These are phyloP conservation scores for Schizothecium vesticola DNA, from an alignment of 495 filamentous ascomycete species.

Conservation along the genomic window DNA sequence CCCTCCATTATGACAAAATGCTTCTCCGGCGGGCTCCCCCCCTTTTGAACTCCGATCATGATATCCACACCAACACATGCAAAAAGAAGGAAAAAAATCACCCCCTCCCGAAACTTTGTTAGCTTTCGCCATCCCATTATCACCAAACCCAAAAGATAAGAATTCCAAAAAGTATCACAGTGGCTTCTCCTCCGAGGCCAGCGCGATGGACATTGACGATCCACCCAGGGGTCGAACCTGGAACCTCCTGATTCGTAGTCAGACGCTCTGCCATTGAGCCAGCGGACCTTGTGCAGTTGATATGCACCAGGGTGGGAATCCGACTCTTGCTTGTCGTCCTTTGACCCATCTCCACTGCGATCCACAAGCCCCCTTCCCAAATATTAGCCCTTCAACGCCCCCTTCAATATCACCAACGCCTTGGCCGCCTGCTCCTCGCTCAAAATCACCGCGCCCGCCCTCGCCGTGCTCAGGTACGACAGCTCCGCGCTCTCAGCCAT, in stretches of 20 bases:
- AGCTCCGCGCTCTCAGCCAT: slow-evolving; percentile 67
- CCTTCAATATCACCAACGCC: slow-evolving; percentile 64
- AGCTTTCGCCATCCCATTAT: neutral
- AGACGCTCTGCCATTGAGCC: neutral
- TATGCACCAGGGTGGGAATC: neutral
- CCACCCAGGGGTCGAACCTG: neutral
- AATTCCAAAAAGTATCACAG: neutral
- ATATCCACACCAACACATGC: neutral
- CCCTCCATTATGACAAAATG: neutral
- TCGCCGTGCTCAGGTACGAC: slow-evolving; percentile 82
- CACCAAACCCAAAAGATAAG: neutral
- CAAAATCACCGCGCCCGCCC: slow-evolving; percentile 87
- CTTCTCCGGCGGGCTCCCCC: neutral
- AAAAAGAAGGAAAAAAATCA: neutral
- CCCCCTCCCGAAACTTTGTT: neutral
- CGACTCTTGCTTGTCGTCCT: neutral
- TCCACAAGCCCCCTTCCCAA: neutral
- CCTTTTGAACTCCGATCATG: slow-evolving; percentile 3
- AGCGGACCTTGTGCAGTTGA: neutral
- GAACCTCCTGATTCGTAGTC: neutral
- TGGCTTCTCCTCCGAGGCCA: neutral
- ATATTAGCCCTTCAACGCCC: slow-evolving; percentile 25
- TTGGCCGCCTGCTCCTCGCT: slow-evolving; percentile 61
- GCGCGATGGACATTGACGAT: neutral
- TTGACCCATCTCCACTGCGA: neutral